Evolutionary conservation across 2,329 filamentous ascomycete species (phyloP).

Genomic region (Phialophora tarda): DNA sequence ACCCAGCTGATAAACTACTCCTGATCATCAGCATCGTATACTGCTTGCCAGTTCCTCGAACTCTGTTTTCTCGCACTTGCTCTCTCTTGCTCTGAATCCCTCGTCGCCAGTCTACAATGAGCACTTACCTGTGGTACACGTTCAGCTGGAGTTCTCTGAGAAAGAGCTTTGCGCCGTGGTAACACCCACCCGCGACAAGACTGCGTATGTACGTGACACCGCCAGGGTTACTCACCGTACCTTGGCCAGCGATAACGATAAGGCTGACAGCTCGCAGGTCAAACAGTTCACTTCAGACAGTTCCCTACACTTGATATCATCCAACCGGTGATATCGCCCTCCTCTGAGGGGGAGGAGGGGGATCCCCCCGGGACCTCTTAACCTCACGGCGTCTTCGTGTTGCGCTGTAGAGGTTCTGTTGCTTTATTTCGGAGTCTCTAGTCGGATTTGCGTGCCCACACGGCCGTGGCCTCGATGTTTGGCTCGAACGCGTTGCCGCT

Average conservation of each 20-base stretch:
- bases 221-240: conserved; percentile 29
- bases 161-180: conserved; percentile 39
- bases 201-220: conserved; percentile 29
- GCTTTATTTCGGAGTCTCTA: conserved; percentile 3
- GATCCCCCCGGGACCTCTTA: conserved; percentile 12
- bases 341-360: conserved; percentile 21
- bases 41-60: conserved; percentile 15
- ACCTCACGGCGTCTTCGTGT: conserved; percentile 26
- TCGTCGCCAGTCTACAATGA: conserved; percentile 36
- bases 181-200: conserved; percentile 18
- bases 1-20: conserved; percentile 30
- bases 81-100: conserved; percentile 8
- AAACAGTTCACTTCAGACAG: conserved; percentile 22
- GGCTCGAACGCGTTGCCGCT: conserved; percentile 36
- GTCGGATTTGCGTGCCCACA: conserved; percentile 11
- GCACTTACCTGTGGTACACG: conserved; percentile 40
- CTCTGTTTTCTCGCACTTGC: conserved; percentile 9
- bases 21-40: conserved; percentile 21
- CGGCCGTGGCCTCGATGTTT: conserved; percentile 38
- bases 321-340: conserved; percentile 25
- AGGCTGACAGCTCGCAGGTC: conserved; percentile 28
- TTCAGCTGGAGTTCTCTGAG: conserved; percentile 40
- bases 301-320: conserved; percentile 19
- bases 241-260: conserved; percentile 25
- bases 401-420: conserved; percentile 16